Evolutionary conservation across 495 filamentous ascomycete genomes (phyloP).

Genomic region (Penicillium desertorum): DNA sequence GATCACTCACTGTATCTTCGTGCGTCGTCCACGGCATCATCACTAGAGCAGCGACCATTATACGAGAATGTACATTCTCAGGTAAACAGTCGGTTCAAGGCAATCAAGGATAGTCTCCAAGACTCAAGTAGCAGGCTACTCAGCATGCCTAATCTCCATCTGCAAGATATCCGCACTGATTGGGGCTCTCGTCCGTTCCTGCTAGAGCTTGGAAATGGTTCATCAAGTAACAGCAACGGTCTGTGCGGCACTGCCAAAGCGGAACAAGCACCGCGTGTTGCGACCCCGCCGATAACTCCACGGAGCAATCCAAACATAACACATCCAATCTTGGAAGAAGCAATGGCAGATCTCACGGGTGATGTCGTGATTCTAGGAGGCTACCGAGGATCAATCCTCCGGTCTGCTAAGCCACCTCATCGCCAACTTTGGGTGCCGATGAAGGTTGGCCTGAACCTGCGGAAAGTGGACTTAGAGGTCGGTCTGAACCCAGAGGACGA

Average conservation of each 20-base stretch:
- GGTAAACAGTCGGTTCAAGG: constrained; percentile 85
- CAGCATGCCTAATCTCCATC: constrained; percentile 55
- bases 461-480: constrained; percentile 89
- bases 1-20: constrained; percentile 69
- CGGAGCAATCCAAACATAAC: constrained; percentile 32
- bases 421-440: constrained; percentile 91
- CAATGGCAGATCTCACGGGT: constrained; percentile 69
- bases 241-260: constrained; percentile 8
- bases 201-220: constrained; percentile 22
- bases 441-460: constrained; percentile 88
- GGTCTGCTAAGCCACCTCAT: constrained; percentile 78
- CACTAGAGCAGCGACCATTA: constrained; percentile 80
- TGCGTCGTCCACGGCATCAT: constrained; percentile 71
- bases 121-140: constrained; percentile 76
- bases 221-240: constrained; percentile 14
- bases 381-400: constrained; percentile 83
- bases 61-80: constrained; percentile 74
- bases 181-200: constrained; percentile 37
- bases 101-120: constrained; percentile 82
- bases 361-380: constrained; percentile 90
- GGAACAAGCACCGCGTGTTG: constrained; percentile 7
- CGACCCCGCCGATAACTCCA: constrained; percentile 24
- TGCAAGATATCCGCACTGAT: constrained; percentile 50
- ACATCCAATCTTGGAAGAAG: constrained; percentile 59
- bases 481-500: constrained; percentile 83